These are phyloP conservation scores for Colletotrichum tropicale DNA, from an alignment of 2,329 filamentous ascomycete species.

Conservation along the genomic window DNA sequence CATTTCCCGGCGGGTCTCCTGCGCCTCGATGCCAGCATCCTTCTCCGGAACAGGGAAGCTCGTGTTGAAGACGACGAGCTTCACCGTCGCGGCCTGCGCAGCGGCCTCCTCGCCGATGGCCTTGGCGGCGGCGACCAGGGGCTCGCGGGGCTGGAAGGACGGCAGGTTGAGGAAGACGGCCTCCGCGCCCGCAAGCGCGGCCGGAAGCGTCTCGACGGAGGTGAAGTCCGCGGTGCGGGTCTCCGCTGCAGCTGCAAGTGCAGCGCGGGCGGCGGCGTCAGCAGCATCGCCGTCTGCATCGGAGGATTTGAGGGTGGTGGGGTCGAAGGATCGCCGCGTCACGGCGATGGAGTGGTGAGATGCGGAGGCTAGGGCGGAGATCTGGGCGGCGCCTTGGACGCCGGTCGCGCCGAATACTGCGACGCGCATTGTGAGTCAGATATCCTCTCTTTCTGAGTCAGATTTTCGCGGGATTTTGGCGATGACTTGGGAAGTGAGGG, in stretches of 20 bases:
- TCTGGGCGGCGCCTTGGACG: slow-evolving; percentile 29
- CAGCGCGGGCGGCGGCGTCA: slow-evolving; percentile 20
- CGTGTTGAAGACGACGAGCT: slow-evolving; percentile 28
- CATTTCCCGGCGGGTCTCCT: slow-evolving; percentile 31
- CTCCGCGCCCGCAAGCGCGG: slow-evolving; percentile 19
- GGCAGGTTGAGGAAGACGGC: slow-evolving; percentile 29
- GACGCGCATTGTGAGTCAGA: slow-evolving; percentile 25
- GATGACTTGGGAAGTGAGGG: not conserved
- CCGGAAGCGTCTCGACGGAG: slow-evolving; percentile 7
- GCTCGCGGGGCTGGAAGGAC: slow-evolving; percentile 36
- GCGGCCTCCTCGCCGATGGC: slow-evolving; percentile 58
- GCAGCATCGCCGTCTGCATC: slow-evolving; percentile 23
- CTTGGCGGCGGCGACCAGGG: slow-evolving; percentile 59
- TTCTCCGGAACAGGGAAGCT: slow-evolving; percentile 30
- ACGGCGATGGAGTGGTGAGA: slow-evolving; percentile 29
- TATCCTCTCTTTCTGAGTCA: not conserved
- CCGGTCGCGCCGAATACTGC: slow-evolving; percentile 31
- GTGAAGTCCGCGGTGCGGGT: slow-evolving; percentile 25
- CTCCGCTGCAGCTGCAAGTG: slow-evolving; percentile 21
- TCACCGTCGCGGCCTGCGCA: slow-evolving; percentile 50
- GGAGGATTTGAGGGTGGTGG: not conserved
- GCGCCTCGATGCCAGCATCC: slow-evolving; percentile 24
- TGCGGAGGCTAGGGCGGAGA: slow-evolving; percentile 24
- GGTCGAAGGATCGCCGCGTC: slow-evolving; percentile 20
- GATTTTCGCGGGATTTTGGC: not conserved